Evolutionary conservation across 139 green algal genomes (phyloP).

Genomic region (Micromonas pusilla): DNA sequence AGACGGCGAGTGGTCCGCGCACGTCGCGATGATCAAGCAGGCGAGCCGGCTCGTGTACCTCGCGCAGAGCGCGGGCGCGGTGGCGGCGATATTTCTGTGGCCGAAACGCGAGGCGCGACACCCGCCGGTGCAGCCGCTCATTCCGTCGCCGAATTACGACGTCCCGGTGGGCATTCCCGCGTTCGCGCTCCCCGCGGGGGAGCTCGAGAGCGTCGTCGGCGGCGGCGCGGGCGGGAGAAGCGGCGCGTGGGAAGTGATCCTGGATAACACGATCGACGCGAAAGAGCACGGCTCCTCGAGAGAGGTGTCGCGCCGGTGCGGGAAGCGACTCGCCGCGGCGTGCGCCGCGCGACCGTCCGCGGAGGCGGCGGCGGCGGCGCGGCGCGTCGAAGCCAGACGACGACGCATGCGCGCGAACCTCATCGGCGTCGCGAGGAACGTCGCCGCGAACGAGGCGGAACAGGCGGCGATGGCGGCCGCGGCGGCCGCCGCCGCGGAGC

Average conservation of each 20-base stretch:
- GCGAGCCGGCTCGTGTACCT: background rate
- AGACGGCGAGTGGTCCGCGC: background rate
- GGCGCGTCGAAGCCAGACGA: too few relatives aligned
- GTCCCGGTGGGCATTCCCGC: slow-evolving; percentile 1
- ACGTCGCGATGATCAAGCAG: slow-evolving; percentile 8
- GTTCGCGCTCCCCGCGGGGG: background rate
- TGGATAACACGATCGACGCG: too few relatives aligned
- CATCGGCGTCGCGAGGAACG: too few relatives aligned
- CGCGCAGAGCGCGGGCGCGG: background rate
- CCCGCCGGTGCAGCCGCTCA: background rate
- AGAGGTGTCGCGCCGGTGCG: too few relatives aligned
- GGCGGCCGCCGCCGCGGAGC: too few relatives aligned
- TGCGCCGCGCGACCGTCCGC: too few relatives aligned
- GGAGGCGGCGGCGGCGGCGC: too few relatives aligned
- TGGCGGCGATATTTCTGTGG: slow-evolving; percentile 15
- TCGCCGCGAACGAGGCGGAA: too few relatives aligned
- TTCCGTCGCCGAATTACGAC: slow-evolving; percentile 11
- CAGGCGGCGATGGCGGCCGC: too few relatives aligned
- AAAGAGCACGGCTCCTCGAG: too few relatives aligned
- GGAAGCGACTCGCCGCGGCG: too few relatives aligned
- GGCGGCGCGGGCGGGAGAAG: background rate
- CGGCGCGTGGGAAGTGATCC: background rate
- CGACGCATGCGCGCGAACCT: too few relatives aligned
- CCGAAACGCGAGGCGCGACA: background rate
- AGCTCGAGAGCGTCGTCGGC: background rate